Percentiles rank a stretch among this genome's conserved stretches.
phyloP scores from a whole-genome alignment of 495 filamentous ascomycete species.

The Neurospora hispaniola region DNA sequence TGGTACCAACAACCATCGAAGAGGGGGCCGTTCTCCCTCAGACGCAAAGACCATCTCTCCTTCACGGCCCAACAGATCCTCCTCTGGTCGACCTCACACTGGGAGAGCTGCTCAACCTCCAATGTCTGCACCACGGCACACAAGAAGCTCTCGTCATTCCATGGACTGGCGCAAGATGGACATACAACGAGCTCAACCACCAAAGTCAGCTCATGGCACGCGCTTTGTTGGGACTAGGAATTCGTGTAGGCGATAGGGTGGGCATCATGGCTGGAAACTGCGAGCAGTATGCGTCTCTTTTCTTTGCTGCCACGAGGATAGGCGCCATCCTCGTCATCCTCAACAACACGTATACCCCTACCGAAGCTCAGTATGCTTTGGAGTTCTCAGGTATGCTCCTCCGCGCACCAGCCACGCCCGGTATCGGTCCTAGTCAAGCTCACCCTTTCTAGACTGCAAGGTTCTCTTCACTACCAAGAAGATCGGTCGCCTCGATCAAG shows the following conservation, averaged over 20 bases:
- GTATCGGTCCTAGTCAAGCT: background rate
- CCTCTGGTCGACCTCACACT: conserved; percentile 51
- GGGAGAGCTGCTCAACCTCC: conserved; percentile 49
- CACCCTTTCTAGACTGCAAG: conserved; percentile 36
- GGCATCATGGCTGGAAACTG: conserved; percentile 65
- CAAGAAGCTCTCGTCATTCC: conserved; percentile 54
- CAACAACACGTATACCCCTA: conserved; percentile 62
- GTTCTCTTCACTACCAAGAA: conserved; percentile 53
- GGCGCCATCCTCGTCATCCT: conserved; percentile 57
- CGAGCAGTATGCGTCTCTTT: conserved; percentile 56
- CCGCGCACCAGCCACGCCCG: background rate
- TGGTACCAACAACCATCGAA: conserved; percentile 6
- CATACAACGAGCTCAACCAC: conserved; percentile 51
- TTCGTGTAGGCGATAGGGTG: conserved; percentile 52
- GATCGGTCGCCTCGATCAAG: conserved; percentile 48
- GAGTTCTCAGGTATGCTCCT: conserved; percentile 45
- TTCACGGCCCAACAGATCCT: conserved; percentile 50
- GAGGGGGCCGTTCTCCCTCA: conserved; percentile 19
- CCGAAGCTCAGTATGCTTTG: conserved; percentile 52
- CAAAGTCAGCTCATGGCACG: conserved; percentile 48
- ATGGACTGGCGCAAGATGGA: conserved; percentile 57
- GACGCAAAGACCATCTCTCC: conserved; percentile 36
- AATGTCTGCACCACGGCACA: conserved; percentile 48
- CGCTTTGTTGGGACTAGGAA: conserved; percentile 47
- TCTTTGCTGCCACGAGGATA: conserved; percentile 57